A percentile compares a stretch with the other conserved stretches of the same genome.
Evolutionary conservation across 352 stramenopile genomes (phyloP).

Genomic region (Phytopythium helicoides): DNA sequence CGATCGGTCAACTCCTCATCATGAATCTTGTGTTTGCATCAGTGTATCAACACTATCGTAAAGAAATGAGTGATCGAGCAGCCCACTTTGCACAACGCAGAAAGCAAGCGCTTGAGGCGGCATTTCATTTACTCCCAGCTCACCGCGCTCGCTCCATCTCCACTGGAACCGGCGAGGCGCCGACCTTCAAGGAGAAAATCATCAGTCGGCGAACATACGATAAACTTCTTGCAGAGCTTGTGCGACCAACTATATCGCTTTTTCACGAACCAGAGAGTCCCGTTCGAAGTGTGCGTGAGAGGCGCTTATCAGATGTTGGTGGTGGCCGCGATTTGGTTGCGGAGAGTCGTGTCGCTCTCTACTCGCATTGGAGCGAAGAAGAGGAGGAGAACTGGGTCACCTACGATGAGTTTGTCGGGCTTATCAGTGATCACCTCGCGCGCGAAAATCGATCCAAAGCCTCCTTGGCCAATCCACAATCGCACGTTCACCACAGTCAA

Average conservation of each 20-base stretch:
- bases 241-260: constrained; percentile 28
- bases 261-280: too few species aligned
- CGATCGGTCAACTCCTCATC: constrained; percentile 70
- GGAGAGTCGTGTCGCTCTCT: neutral
- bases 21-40: constrained; percentile 80
- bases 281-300: too few species aligned
- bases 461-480: too few species aligned
- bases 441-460: constrained; percentile 15
- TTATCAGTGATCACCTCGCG: constrained; percentile 26
- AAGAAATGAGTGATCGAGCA: constrained; percentile 33
- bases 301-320: too few species aligned
- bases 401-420: constrained; percentile 24
- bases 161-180: neutral
- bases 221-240: constrained; percentile 20
- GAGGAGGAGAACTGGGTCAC: constrained; percentile 17
- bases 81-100: constrained; percentile 26
- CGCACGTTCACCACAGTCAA: constrained; percentile 6
- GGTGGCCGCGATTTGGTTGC: constrained; percentile 4
- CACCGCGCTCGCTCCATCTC: constrained; percentile 6
- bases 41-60: constrained; percentile 68
- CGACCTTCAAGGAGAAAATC: too few species aligned
- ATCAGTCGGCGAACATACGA: constrained; percentile 27
- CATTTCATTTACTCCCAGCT: constrained; percentile 38
- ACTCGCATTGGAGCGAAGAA: constrained; percentile 9
- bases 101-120: constrained; percentile 45